Percentiles rank a stretch among this genome's conserved stretches.
These are phyloP conservation scores for Rhodofomes roseus DNA, from an alignment of 1,284 basidiomycete genomes.

Conservation along the genomic window DNA sequence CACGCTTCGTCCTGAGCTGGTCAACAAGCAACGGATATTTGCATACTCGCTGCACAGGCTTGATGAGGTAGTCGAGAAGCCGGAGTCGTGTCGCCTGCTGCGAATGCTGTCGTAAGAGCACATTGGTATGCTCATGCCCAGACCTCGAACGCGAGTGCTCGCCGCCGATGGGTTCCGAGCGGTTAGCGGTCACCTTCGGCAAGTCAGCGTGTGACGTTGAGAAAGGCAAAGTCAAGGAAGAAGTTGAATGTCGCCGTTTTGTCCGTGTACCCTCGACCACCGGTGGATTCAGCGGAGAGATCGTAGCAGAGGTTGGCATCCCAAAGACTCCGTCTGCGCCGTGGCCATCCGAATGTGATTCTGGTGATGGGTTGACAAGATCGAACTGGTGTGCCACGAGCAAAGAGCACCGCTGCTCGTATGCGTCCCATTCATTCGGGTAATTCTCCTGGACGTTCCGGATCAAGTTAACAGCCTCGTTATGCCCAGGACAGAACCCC, in stretches of 20 bases:
- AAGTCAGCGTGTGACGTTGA: neutral
- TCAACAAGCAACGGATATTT: slow-evolving; percentile 88
- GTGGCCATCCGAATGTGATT: slow-evolving; percentile 4
- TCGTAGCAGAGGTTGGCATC: slow-evolving; percentile 9
- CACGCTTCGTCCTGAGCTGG: slow-evolving; percentile 51
- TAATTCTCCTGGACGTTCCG: slow-evolving; percentile 58
- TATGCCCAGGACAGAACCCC: slow-evolving; percentile 80
- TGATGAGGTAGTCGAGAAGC: slow-evolving; percentile 83
- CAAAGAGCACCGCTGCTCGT: slow-evolving; percentile 62
- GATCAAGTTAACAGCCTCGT: slow-evolving; percentile 72
- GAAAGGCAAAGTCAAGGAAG: slow-evolving; percentile 10
- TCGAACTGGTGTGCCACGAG: slow-evolving; percentile 19
- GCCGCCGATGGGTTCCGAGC: slow-evolving; percentile 10
- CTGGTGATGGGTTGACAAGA: slow-evolving; percentile 1
- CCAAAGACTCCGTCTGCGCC: slow-evolving; percentile 4
- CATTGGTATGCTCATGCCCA: neutral
- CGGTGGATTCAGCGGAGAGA: neutral
- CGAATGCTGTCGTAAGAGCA: neutral
- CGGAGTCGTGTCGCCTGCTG: slow-evolving; percentile 42
- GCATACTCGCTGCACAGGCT: slow-evolving; percentile 87
- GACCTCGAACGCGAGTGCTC: slow-evolving; percentile 10
- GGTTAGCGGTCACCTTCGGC: neutral
- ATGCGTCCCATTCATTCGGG: slow-evolving; percentile 74
- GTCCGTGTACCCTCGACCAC: slow-evolving; percentile 2
- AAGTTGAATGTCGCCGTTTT: slow-evolving; percentile 21